A percentile compares a stretch with the other conserved stretches of the same genome.
Conservation (phyloP, 164 flowering plant genomes). For the Kingdonia uniflora region DNA sequence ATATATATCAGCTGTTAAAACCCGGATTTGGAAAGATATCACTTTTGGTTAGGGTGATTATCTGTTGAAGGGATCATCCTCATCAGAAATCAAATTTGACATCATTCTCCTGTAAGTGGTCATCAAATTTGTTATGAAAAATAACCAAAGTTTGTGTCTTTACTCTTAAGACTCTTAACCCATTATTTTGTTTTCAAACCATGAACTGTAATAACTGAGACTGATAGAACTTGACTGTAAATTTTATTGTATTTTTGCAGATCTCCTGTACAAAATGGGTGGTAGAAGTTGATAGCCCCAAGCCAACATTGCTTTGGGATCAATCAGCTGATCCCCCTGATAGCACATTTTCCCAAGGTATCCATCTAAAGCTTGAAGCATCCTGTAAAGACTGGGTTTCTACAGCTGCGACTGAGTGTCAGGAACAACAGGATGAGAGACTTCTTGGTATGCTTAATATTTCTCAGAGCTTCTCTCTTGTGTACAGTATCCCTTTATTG, state of each 20-base stretch:
- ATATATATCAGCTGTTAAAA: not conserved
- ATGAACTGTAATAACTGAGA: no score
- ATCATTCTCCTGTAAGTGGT: no score
- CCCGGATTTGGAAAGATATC: not conserved
- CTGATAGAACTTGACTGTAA: no score
- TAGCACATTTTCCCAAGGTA: slow-evolving; percentile 54
- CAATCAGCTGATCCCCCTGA: slow-evolving; percentile 35
- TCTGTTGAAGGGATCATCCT: no score
- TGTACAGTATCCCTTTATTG: no score
- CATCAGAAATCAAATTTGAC: no score
- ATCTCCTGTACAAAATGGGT: slow-evolving; percentile 56
- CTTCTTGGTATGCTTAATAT: slow-evolving; percentile 24
- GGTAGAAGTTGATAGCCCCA: slow-evolving; percentile 45
- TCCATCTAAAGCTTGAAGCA: slow-evolving; percentile 33
- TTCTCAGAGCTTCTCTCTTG: no score
- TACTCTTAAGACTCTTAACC: no score
- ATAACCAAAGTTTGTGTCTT: no score
- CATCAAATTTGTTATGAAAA: no score
- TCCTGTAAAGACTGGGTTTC: slow-evolving; percentile 23
- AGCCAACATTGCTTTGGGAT: slow-evolving; percentile 23
- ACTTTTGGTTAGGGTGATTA: no score
- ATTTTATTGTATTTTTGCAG: slow-evolving; percentile 20
- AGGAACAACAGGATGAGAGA: slow-evolving; percentile 22
- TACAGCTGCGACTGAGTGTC: slow-evolving; percentile 16
- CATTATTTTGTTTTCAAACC: no score